phyloP scores from a whole-genome alignment of 768 basidiomycete genomes.

The Auricularia cornea region DNA sequence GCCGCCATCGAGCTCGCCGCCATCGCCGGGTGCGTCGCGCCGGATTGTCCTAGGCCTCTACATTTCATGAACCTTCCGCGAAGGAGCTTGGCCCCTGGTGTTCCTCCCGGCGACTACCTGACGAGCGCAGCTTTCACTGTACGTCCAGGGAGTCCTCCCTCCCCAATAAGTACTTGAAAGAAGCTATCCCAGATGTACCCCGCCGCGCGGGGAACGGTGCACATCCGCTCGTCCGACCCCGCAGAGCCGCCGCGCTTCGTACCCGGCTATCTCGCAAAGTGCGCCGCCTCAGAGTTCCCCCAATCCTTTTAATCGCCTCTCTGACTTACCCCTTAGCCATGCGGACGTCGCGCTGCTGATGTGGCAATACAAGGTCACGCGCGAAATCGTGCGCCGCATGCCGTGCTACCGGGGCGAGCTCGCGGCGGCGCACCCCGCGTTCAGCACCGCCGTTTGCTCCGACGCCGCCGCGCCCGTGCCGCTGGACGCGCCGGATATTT shows the following conservation, averaged over 20 bases:
- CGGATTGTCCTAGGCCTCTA: background rate
- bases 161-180: background rate
- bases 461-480: slow-evolving; percentile 14
- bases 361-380: slow-evolving; percentile 46
- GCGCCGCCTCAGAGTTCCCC: background rate
- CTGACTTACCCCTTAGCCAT: background rate
- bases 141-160: background rate
- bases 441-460: slow-evolving; percentile 22
- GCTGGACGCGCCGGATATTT: slow-evolving; percentile 22
- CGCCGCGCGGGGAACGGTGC: background rate
- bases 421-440: slow-evolving; percentile 20
- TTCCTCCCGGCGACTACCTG: background rate
- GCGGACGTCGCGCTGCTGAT: slow-evolving; percentile 30
- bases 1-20: background rate
- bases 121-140: background rate
- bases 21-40: background rate
- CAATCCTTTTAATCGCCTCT: background rate
- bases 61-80: background rate
- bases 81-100: background rate
- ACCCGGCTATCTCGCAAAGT: background rate
- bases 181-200: background rate
- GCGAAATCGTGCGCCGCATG: slow-evolving; percentile 52
- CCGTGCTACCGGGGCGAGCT: slow-evolving; percentile 27
- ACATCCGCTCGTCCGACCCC: background rate
- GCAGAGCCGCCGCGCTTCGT: background rate